Percentiles rank a stretch among this genome's conserved stretches.
Conservation (phyloP, 805 yeast species). For the Ogataea pini region DNA sequence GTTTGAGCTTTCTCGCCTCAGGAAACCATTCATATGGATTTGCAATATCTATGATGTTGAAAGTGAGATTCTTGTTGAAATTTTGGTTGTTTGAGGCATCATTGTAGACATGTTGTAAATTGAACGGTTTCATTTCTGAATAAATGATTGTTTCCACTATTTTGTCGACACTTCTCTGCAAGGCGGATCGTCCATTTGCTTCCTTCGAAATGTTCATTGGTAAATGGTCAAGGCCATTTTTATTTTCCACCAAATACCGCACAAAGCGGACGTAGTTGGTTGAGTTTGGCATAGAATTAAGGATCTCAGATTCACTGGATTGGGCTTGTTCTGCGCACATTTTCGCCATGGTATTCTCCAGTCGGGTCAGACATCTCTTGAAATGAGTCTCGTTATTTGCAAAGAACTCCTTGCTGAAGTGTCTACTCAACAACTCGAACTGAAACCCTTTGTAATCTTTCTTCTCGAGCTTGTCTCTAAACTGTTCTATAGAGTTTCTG, state of each 20-base stretch:
- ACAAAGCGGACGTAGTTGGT: conserved; percentile 13
- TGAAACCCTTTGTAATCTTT: conserved; percentile 11
- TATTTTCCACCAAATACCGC: conserved; percentile 13
- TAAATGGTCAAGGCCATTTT: conserved; percentile 9
- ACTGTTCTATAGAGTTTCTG: conserved; percentile 5
- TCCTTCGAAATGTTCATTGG: conserved; percentile 14
- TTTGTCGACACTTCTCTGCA: conserved; percentile 22
- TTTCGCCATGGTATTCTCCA: conserved; percentile 12
- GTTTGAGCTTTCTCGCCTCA: conserved; percentile 71
- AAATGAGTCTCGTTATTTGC: conserved; percentile 6
- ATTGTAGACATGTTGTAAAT: conserved; percentile 29
- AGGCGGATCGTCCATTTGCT: conserved; percentile 5
- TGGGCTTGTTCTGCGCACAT: conserved; percentile 2
- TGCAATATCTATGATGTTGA: conserved; percentile 44
- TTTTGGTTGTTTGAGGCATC: conserved; percentile 35
- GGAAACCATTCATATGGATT: conserved; percentile 84
- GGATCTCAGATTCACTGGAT: conserved; percentile 7
- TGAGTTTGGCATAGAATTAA: conserved; percentile 16
- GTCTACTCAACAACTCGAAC: conserved; percentile 10
- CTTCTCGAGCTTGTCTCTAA: conserved; percentile 6
- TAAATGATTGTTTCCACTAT: conserved; percentile 33
- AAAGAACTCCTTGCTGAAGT: conserved; percentile 17
- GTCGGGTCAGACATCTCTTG: conserved; percentile 4
- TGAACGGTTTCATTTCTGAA: conserved; percentile 32
- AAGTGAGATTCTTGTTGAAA: conserved; percentile 36